These are phyloP conservation scores for Agaricus blazei DNA, from an alignment of 768 basidiomycete species.

Conservation along the genomic window DNA sequence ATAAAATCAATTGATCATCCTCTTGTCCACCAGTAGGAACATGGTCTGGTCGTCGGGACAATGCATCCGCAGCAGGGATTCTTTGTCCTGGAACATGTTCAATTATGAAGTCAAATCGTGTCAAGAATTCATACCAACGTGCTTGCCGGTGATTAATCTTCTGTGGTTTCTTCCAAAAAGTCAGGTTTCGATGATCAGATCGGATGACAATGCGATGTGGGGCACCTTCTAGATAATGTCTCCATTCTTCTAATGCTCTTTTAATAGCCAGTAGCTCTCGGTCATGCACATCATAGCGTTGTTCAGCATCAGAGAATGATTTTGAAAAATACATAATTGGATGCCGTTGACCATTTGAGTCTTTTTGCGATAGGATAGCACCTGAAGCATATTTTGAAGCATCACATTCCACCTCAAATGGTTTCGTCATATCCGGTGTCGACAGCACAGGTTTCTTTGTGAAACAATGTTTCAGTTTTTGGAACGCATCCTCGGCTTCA, in stretches of 20 bases:
- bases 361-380: slow-evolving; percentile 20
- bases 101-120: too few species aligned
- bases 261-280: slow-evolving; percentile 41
- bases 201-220: slow-evolving; percentile 20
- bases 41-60: too few species aligned
- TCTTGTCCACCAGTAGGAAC: too few species aligned
- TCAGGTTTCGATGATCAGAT: slow-evolving; percentile 34
- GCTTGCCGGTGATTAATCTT: slow-evolving; percentile 16
- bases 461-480: slow-evolving; percentile 21
- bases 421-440: slow-evolving; percentile 15
- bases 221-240: slow-evolving; percentile 19
- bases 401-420: slow-evolving; percentile 23
- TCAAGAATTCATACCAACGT: neutral
- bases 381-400: slow-evolving; percentile 27
- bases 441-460: slow-evolving; percentile 19
- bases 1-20: too few species aligned
- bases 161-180: slow-evolving; percentile 32
- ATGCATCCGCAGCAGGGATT: too few species aligned
- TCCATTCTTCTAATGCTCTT: slow-evolving; percentile 25
- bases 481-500: slow-evolving; percentile 18
- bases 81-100: too few species aligned
- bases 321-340: slow-evolving; percentile 36
- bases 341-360: slow-evolving; percentile 19
- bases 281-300: slow-evolving; percentile 33
- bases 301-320: slow-evolving; percentile 23